These are phyloP conservation scores for Parachlorella kessleri DNA, from an alignment of 139 green algal species.

Conservation along the genomic window DNA sequence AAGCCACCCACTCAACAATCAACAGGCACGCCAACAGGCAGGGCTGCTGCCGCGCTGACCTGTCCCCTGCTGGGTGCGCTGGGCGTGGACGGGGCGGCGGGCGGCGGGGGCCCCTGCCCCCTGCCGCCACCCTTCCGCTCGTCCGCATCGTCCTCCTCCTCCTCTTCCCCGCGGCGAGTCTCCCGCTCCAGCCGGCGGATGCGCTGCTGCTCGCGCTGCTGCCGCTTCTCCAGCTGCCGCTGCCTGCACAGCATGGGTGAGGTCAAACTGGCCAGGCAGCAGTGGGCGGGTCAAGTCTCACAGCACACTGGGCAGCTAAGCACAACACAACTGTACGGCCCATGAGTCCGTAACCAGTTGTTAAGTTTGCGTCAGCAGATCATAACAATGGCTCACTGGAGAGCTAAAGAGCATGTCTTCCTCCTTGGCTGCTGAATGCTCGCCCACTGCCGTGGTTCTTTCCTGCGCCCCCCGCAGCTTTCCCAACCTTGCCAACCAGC, in stretches of 20 bases:
- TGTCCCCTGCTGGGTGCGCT: neutral
- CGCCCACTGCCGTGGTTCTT: no score
- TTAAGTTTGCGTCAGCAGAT: no score
- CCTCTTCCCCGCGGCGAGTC: no score
- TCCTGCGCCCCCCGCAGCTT: no score
- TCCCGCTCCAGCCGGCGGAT: conserved; percentile 29
- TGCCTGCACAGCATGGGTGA: neutral
- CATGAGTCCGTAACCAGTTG: no score
- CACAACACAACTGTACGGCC: neutral
- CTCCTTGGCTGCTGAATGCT: no score
- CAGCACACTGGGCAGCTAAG: neutral
- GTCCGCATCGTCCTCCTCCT: neutral
- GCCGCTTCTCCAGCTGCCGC: conserved; percentile 31
- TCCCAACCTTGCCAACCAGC: no score
- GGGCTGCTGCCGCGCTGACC: neutral
- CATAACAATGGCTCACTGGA: no score
- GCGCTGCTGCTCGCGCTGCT: conserved; percentile 38
- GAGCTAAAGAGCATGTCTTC: no score
- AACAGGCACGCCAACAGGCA: neutral
- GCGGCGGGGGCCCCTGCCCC: neutral
- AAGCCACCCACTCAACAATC: no score
- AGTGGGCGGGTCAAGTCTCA: neutral
- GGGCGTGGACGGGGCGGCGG: neutral
- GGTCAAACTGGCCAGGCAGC: no score
- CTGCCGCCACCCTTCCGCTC: neutral